Conservation (phyloP, 148 eudicot species). For the Bassia scoparia region DNA sequence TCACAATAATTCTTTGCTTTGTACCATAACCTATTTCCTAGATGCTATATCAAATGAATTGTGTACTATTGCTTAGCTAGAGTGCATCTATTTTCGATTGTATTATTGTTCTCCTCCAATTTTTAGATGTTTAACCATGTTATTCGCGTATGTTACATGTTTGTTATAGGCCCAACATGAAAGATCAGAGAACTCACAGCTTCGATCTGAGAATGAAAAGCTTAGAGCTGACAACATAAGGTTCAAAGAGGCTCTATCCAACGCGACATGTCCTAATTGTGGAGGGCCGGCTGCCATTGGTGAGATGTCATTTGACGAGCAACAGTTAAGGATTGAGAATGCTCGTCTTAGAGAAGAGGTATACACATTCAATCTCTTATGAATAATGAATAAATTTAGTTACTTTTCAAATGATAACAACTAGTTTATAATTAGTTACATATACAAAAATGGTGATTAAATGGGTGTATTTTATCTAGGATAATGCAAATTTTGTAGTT, state of each 20-base stretch:
- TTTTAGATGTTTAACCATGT: background rate
- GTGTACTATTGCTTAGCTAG: slow-evolving; percentile 5
- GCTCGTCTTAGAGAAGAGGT: slow-evolving; percentile 96
- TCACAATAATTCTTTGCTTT: background rate
- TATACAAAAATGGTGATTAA: no score
- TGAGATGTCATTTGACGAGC: slow-evolving; percentile 96
- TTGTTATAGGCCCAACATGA: slow-evolving; percentile 81
- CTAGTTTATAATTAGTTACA: no score
- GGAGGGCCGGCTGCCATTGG: slow-evolving; percentile 91
- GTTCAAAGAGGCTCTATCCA: slow-evolving; percentile 84
- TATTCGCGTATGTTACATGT: background rate
- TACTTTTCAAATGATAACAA: no score
- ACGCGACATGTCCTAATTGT: slow-evolving; percentile 82
- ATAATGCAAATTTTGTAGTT: no score
- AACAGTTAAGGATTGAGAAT: slow-evolving; percentile 83
- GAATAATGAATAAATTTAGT: background rate
- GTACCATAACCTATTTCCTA: background rate
- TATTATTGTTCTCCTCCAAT: background rate
- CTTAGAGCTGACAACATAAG: slow-evolving; percentile 85
- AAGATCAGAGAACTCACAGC: slow-evolving; percentile 72
- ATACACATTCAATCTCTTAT: background rate
- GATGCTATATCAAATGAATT: background rate
- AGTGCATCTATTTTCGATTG: background rate
- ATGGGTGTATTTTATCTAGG: no score
- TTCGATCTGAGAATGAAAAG: slow-evolving; percentile 81